Base-by-base conservation (phyloP, 2,329 filamentous ascomycete species). In the Aspergillus uvarum region DNA sequence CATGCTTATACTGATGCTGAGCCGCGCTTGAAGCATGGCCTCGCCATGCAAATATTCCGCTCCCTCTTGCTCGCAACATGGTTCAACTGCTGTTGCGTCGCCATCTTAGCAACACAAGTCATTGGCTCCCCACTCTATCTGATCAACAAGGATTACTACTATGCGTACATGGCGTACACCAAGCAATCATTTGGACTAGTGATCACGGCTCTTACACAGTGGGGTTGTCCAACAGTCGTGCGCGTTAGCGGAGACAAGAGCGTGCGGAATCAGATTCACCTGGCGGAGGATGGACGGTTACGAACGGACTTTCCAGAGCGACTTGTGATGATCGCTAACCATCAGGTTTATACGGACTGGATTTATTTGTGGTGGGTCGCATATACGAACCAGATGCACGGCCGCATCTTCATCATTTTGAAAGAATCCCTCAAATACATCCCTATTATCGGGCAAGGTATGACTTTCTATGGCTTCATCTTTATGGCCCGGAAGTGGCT, bases 321-420 rank as follows among this genome's bases (percentile, higher is more conserved):
- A 16, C 74, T 88, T 60, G 81, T 88, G 8, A 70, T 88, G 68
- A 85, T 88, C 72, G 82, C 86, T 6, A 89, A 89, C 60, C 86
- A 89, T 66, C 85, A 88, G 68, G 80, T 89, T 2, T 89, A 89
- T 70, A 88, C 86, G n/a, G 86, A 89, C 67, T 89, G 86, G 86
- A 76, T 88, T 14, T 88, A 88, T 69, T 78, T 89, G 2, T 89
- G 86, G 86, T 89, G 86, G 85, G 81, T 86, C 50, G 83, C 85
- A 2, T 89, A 88, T 66, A 86, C 85, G 1, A 85, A 85, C 67
- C 77, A 79, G 61, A 87, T 87, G 83, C 86, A 88, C 64, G 86
- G 86, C 35, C 84, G 84, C 64, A 82, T 89, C 66, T 88, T 85
- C 70, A 88, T 89, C 70, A 87, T 89, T 56, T 72, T 88, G 49